Percentiles rank a stretch among this genome's conserved stretches.
phyloP scores from a whole-genome alignment of 208 protist species.

The Crithidia expoeki region DNA sequence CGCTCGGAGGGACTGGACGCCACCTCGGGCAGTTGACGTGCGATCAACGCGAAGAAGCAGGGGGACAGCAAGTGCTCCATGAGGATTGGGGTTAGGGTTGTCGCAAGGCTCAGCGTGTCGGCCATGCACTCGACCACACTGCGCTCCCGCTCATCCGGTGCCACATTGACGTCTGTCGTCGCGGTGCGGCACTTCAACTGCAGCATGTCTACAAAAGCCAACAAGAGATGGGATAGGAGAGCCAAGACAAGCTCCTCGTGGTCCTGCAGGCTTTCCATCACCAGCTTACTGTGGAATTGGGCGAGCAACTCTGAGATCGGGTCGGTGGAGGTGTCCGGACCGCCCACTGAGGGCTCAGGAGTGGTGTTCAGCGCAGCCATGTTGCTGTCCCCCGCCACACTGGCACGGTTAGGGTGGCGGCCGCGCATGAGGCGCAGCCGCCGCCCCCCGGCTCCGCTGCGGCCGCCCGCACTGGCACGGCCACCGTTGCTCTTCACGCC shows the following conservation, averaged over 20 bases:
- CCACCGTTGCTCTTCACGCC: background rate
- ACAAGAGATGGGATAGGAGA: conserved; percentile 67
- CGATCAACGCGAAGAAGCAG: conserved; percentile 71
- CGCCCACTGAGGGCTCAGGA: background rate
- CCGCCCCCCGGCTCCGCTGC: background rate
- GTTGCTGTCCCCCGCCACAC: background rate
- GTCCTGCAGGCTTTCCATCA: conserved; percentile 67
- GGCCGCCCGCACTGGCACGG: background rate
- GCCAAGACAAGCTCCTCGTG: conserved; percentile 78
- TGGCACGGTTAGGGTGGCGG: conserved; percentile 1
- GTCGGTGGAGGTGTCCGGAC: conserved; percentile 36
- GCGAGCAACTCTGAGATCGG: conserved; percentile 61
- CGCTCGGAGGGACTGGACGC: conserved; percentile 25
- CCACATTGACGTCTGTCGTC: conserved; percentile 38
- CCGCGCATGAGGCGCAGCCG: conserved; percentile 11
- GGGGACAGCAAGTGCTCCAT: conserved; percentile 70
- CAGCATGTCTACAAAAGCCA: conserved; percentile 77
- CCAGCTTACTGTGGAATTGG: conserved; percentile 60
- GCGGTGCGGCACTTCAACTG: conserved; percentile 64
- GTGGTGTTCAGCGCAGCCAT: conserved; percentile 7
- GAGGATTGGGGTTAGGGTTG: conserved; percentile 66
- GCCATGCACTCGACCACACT: conserved; percentile 84
- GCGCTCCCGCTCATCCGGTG: conserved; percentile 43
- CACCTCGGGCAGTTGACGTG: conserved; percentile 38
- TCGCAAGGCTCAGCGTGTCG: conserved; percentile 76